Conservation (phyloP, 2,329 filamentous ascomycete species). For the Nigrospora osmanthi region DNA sequence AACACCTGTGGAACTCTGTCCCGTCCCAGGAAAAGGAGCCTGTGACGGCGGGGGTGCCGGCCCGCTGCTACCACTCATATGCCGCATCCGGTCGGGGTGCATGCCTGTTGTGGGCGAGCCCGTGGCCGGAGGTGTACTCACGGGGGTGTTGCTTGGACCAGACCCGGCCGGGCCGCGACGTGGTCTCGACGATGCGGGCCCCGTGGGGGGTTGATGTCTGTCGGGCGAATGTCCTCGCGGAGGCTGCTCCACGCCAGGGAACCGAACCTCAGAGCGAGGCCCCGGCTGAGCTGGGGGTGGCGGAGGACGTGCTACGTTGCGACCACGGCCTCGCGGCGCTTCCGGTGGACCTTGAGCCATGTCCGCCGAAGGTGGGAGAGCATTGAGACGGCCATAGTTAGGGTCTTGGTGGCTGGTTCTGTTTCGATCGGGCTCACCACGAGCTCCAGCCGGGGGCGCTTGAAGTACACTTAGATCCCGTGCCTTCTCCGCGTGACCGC, state of each 20-base stretch:
- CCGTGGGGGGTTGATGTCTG: slow-evolving; percentile 40
- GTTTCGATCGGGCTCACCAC: slow-evolving; percentile 41
- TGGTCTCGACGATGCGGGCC: slow-evolving; percentile 40
- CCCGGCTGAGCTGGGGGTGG: slow-evolving; percentile 19
- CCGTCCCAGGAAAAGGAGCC: slow-evolving; percentile 12
- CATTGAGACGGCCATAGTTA: slow-evolving; percentile 55
- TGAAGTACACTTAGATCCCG: slow-evolving; percentile 32
- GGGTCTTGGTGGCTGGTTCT: slow-evolving; percentile 48
- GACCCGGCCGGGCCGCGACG: slow-evolving; percentile 30
- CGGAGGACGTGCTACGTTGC: slow-evolving; percentile 29
- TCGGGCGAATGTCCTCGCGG: slow-evolving; percentile 38
- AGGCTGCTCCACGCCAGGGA: slow-evolving; percentile 26
- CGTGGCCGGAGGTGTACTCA: slow-evolving; percentile 15
- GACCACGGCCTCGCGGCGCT: slow-evolving; percentile 47
- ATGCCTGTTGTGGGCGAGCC: slow-evolving; percentile 15
- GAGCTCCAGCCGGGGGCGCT: slow-evolving; percentile 21
- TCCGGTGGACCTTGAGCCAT: slow-evolving; percentile 35
- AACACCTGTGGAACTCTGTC: slow-evolving; percentile 16
- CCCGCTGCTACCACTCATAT: slow-evolving; percentile 12
- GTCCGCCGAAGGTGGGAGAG: slow-evolving; percentile 34
- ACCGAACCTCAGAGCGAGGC: slow-evolving; percentile 35
- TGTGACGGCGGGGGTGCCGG: slow-evolving; percentile 9
- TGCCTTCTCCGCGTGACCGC: slow-evolving; percentile 28
- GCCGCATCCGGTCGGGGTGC: slow-evolving; percentile 22
- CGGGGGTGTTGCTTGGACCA: slow-evolving; percentile 7